Conservation (phyloP, 179 eudicot species). For the Nepenthes alata region DNA sequence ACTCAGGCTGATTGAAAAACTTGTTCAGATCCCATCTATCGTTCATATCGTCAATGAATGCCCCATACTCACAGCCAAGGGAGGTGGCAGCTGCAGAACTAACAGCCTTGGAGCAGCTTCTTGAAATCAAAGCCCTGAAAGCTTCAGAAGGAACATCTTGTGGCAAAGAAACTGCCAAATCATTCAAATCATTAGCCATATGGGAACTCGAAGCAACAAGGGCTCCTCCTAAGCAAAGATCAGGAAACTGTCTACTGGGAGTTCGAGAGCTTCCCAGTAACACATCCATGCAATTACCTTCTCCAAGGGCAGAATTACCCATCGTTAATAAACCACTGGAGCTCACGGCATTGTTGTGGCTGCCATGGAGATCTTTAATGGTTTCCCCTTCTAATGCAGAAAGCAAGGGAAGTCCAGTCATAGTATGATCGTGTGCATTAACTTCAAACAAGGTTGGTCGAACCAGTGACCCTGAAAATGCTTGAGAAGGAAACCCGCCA, state of each 20-base stretch:
- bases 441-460: constrained; percentile 17
- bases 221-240: constrained; percentile 15
- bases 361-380: constrained; percentile 3
- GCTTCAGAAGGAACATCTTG: constrained; percentile 16
- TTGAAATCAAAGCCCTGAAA: constrained; percentile 16
- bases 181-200: neutral
- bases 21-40: constrained; percentile 33
- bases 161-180: constrained; percentile 15
- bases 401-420: constrained; percentile 28
- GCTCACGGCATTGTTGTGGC: neutral
- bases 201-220: no score
- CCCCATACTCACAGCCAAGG: constrained; percentile 24
- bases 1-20: constrained; percentile 19
- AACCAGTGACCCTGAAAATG: constrained; percentile 15
- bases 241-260: constrained; percentile 11
- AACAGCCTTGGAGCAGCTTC: constrained; percentile 15
- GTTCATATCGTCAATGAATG: constrained; percentile 19
- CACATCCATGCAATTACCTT: neutral
- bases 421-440: constrained; percentile 22
- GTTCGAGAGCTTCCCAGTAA: constrained; percentile 1
- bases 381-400: constrained; percentile 21
- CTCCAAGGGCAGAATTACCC: constrained; percentile 6
- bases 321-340: constrained; percentile 1
- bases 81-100: constrained; percentile 22
- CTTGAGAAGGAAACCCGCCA: constrained; percentile 18